phyloP scores from a whole-genome alignment of 2,329 filamentous ascomycete genomes.

The Pyricularia grisea region DNA sequence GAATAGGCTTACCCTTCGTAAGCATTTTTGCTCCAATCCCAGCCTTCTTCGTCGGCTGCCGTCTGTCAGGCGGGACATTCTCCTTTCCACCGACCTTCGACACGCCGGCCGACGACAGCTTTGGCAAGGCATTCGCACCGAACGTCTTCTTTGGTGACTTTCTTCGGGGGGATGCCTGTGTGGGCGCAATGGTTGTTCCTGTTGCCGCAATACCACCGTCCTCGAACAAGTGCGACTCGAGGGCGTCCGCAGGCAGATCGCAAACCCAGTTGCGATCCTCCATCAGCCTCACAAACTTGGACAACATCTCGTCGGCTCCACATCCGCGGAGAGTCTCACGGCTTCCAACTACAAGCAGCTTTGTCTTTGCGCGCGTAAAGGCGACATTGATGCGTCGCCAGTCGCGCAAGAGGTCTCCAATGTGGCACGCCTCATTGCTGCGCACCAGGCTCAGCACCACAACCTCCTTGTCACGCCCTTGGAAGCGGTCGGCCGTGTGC shows the following conservation, averaged over 20 bases:
- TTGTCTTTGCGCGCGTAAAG: slow-evolving; percentile 85
- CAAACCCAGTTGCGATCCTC: slow-evolving; percentile 71
- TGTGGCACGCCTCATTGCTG: slow-evolving; percentile 69
- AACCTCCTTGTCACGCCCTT: slow-evolving; percentile 91
- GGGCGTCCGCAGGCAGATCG: slow-evolving; percentile 54
- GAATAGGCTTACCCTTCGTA: slow-evolving; percentile 56
- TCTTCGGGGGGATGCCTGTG: not conserved
- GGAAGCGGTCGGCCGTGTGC: slow-evolving; percentile 94
- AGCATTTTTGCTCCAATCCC: slow-evolving; percentile 53
- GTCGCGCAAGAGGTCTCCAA: slow-evolving; percentile 88
- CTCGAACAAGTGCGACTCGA: slow-evolving; percentile 61
- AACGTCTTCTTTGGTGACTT: slow-evolving; percentile 12
- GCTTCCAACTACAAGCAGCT: slow-evolving; percentile 82
- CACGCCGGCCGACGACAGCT: not conserved
- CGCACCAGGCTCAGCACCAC: slow-evolving; percentile 81
- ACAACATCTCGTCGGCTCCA: slow-evolving; percentile 66
- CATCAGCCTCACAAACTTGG: slow-evolving; percentile 67
- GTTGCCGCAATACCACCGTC: slow-evolving; percentile 28
- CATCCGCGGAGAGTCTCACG: slow-evolving; percentile 54
- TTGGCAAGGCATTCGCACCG: not conserved
- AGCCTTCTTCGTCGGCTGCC: slow-evolving; percentile 37
- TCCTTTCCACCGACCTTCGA: slow-evolving; percentile 25
- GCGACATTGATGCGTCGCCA: slow-evolving; percentile 94
- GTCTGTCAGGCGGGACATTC: slow-evolving; percentile 24
- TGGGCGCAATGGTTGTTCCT: slow-evolving; percentile 7